Evolutionary conservation across 352 stramenopile genomes (phyloP), one percentile per base, ranked within the genome.

Genomic region (Phytophthora quininea): DNA sequence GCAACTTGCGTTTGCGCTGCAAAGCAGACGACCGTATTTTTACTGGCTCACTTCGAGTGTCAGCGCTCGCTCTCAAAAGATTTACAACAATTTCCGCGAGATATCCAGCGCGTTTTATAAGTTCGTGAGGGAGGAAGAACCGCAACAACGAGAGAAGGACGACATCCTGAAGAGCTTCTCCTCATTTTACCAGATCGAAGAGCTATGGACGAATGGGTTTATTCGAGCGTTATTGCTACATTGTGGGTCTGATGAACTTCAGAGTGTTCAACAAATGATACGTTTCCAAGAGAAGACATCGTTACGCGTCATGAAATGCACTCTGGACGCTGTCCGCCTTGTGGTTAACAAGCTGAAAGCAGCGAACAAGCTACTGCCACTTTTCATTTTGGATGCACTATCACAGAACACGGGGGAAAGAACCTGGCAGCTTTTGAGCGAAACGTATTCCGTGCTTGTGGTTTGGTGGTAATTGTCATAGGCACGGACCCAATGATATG

Each of bases 391-490:
- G 54, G 62, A 69, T 40, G 54, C 19, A 24, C 19, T 24, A 24
- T 24, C 19, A 24, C 37, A 19, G 6, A 1, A 8, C 12, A 37
- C n/a, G 49, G 29, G 10, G 54, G 42, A 10, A 30, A 27, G 31
- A 60, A 55, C 15, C 7, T 7, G 27, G 54, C 31, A 2, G 54
- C 54, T 45, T 69, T 69, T 24, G 38, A 64, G 32, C 54, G 55
- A 1, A 64, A 69, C 51, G 43, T 69, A 0, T 59, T 69, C 33
- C 54, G 62, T 24, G 53, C 11, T 0, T 69, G 62, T 48, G 38
- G 40, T 9, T 8, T 69, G 62, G 54, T 60, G 8, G 48, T 64
- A 30, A 35, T 69, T n/a, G 32, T 64, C n/a, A 64, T 64, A 54
- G 62, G 40, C 3, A 60, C 54, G 0, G 54, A 69, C 6, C 19